phyloP scores from a whole-genome alignment of 805 yeast species.

The Candida ascalaphidarum region DNA sequence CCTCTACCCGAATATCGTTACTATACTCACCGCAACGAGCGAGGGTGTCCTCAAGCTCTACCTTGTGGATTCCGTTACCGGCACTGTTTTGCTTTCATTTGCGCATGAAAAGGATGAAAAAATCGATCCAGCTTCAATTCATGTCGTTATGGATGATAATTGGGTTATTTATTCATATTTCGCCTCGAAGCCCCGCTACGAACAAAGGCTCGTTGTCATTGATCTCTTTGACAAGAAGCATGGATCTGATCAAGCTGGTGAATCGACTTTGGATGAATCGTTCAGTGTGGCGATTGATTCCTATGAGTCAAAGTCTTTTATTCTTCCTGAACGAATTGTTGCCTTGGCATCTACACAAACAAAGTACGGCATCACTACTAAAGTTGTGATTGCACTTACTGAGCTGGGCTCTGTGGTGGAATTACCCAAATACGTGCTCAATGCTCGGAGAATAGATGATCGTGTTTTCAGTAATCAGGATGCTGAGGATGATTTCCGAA shows the following conservation, averaged over 20 bases:
- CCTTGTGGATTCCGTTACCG: conserved; percentile 63
- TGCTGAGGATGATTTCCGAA: conserved; percentile 45
- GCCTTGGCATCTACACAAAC: conserved; percentile 49
- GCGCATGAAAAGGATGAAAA: conserved; percentile 32
- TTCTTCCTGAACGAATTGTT: conserved; percentile 51
- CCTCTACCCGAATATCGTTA: conserved; percentile 59
- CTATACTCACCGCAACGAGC: conserved; percentile 32
- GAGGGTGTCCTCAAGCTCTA: conserved; percentile 31
- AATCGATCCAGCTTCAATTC: conserved; percentile 32
- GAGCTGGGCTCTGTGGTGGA: conserved; percentile 54
- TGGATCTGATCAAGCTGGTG: too few relatives aligned
- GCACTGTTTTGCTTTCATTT: conserved; percentile 43
- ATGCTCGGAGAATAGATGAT: conserved; percentile 60
- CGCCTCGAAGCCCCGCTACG: conserved; percentile 39
- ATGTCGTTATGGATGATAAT: conserved; percentile 67
- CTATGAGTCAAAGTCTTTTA: conserved; percentile 46
- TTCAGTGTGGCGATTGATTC: conserved; percentile 36
- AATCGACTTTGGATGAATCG: conserved; percentile 23
- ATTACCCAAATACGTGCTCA: conserved; percentile 63
- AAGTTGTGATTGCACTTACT: conserved; percentile 53
- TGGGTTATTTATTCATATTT: conserved; percentile 70
- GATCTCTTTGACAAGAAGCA: conserved; percentile 83
- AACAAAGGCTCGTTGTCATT: conserved; percentile 53
- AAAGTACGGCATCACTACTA: conserved; percentile 57
- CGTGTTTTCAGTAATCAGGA: conserved; percentile 44